These are phyloP conservation scores for Trichophaea hybrida DNA, from an alignment of 2,329 filamentous ascomycete genomes.

Conservation along the genomic window DNA sequence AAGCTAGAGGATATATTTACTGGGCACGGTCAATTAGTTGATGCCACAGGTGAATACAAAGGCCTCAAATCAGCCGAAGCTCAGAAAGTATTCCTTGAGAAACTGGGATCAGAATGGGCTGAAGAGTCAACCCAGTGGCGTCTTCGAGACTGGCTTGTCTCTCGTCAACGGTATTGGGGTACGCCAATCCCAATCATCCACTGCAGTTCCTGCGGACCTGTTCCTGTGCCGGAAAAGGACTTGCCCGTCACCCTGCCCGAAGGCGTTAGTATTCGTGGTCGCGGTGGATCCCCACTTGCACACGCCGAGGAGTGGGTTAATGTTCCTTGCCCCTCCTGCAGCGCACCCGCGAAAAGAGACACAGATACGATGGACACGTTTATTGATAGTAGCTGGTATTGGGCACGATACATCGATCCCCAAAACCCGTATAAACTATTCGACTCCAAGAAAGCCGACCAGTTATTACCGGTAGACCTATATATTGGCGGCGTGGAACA, in stretches of 20 bases:
- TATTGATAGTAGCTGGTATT: conserved; percentile 93
- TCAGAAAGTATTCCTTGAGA: conserved; percentile 17
- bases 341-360: conserved; percentile 56
- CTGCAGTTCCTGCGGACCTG: conserved; percentile 59
- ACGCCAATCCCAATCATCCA: conserved; percentile 81
- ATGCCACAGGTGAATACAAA: conserved; percentile 49
- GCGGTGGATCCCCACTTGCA: conserved; percentile 61
- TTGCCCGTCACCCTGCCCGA: conserved; percentile 63
- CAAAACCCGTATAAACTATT: conserved; percentile 49
- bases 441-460: conserved; percentile 42
- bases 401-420: conserved; percentile 61
- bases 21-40: conserved; percentile 52
- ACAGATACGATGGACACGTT: conserved; percentile 96
- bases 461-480: conserved; percentile 60
- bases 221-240: conserved; percentile 61
- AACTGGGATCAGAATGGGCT: conserved; percentile 32
- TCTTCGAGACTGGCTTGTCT: conserved; percentile 78
- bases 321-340: conserved; percentile 60
- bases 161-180: conserved; percentile 86
- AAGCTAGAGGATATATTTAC: conserved; percentile 34
- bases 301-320: conserved; percentile 53
- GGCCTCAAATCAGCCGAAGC: conserved; percentile 50
- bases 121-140: conserved; percentile 53
- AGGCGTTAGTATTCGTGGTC: conserved; percentile 52
- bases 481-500: conserved; percentile 85